Conservation (phyloP, 257 asterid species). For the Marsdenia floribunda region DNA sequence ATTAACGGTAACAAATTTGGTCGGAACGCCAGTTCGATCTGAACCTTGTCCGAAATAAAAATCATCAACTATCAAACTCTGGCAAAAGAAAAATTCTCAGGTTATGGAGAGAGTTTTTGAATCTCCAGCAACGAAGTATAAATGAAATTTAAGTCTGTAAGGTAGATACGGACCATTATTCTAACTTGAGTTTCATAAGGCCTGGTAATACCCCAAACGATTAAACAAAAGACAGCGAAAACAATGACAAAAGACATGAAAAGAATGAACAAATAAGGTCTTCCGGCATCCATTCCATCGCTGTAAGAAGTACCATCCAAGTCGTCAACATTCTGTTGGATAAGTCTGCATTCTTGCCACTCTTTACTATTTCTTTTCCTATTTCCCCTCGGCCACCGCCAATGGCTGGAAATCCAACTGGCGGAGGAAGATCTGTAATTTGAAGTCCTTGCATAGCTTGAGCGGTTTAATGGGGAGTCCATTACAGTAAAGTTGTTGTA, state of each 20-base stretch:
- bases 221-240: constrained; percentile 34
- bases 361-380: constrained; percentile 33
- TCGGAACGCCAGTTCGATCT: constrained; percentile 70
- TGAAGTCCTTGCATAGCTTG: constrained; percentile 23
- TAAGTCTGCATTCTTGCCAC: constrained; percentile 39
- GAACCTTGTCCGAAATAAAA: constrained; percentile 50
- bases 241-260: constrained; percentile 18
- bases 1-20: constrained; percentile 46
- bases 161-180: constrained; percentile 35
- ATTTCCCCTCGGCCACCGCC: constrained; percentile 16
- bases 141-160: background rate
- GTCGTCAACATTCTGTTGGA: constrained; percentile 35
- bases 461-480: constrained; percentile 40
- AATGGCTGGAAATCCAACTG: constrained; percentile 48
- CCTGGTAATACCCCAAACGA: constrained; percentile 46
- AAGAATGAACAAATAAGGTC: constrained; percentile 21
- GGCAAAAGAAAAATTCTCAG: background rate
- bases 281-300: constrained; percentile 10
- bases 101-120: no score
- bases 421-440: constrained; percentile 42
- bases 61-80: constrained; percentile 41
- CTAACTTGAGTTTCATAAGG: constrained; percentile 37
- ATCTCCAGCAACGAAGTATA: background rate
- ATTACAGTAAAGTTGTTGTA: constrained; percentile 26
- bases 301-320: constrained; percentile 22